Evolutionary conservation across 1,284 basidiomycete genomes (phyloP).

Genomic region (Apiotrichum gamsii): DNA sequence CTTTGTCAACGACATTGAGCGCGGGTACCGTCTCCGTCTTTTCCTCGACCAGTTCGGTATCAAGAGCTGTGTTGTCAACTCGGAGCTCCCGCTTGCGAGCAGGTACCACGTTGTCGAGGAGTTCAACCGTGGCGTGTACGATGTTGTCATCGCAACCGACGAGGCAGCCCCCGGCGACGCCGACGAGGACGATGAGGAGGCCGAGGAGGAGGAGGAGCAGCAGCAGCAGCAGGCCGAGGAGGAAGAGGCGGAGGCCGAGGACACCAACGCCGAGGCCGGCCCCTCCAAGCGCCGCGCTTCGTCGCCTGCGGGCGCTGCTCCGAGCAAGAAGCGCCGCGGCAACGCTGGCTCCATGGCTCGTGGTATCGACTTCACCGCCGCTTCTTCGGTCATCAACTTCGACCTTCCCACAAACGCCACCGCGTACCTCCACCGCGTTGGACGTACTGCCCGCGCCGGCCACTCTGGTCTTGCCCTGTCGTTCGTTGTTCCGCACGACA

Average conservation of each 20-base stretch:
- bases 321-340: slow-evolving; percentile 31
- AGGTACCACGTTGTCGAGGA: slow-evolving; percentile 97
- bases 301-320: slow-evolving; percentile 19
- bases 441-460: slow-evolving; percentile 91
- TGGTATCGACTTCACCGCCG: slow-evolving; percentile 95
- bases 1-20: slow-evolving; percentile 95
- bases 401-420: slow-evolving; percentile 82
- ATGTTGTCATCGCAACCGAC: slow-evolving; percentile 98
- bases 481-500: slow-evolving; percentile 70
- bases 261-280: slow-evolving; percentile 36
- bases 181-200: slow-evolving; percentile 47
- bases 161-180: slow-evolving; percentile 60
- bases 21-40: slow-evolving; percentile 88
- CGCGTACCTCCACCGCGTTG: slow-evolving; percentile 94
- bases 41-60: slow-evolving; percentile 98
- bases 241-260: slow-evolving; percentile 16
- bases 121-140: slow-evolving; percentile 97
- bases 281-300: slow-evolving; percentile 39
- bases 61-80: slow-evolving; percentile 92
- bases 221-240: slow-evolving; percentile 47
- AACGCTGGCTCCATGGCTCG: slow-evolving; percentile 88
- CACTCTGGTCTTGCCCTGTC: slow-evolving; percentile 87
- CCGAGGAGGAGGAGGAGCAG: slow-evolving; percentile 45
- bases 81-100: slow-evolving; percentile 90
- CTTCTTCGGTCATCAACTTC: slow-evolving; percentile 97